A percentile compares a stretch with the other conserved stretches of the same genome.
Evolutionary conservation across 148 eudicot genomes (phyloP).

Genomic region (Rhododendron williamsianum): DNA sequence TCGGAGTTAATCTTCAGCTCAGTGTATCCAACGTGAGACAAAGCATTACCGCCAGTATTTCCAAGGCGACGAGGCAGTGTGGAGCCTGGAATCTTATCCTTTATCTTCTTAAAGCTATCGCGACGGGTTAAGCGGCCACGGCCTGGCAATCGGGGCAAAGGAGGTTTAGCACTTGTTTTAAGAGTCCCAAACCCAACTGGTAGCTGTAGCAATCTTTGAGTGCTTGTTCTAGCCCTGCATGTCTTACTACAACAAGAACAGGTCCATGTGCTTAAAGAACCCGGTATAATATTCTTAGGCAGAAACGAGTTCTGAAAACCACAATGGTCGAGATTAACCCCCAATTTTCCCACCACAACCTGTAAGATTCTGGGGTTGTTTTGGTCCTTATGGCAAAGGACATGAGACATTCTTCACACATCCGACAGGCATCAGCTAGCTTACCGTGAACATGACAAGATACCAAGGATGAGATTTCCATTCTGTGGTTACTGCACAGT

Average conservation of each 20-base stretch:
- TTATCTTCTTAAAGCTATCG: slow-evolving; percentile 53
- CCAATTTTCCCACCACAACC: slow-evolving; percentile 42
- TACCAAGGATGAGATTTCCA: slow-evolving; percentile 47
- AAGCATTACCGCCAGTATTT: slow-evolving; percentile 20
- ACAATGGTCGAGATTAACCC: slow-evolving; percentile 27
- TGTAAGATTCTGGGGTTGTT: slow-evolving; percentile 37
- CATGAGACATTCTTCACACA: slow-evolving; percentile 67
- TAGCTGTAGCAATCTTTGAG: slow-evolving; percentile 43
- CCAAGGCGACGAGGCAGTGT: slow-evolving; percentile 24
- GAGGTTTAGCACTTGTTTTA: slow-evolving; percentile 50
- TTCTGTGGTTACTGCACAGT: slow-evolving; percentile 49
- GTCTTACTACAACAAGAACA: slow-evolving; percentile 63
- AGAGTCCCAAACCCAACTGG: slow-evolving; percentile 30
- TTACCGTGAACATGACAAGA: slow-evolving; percentile 51
- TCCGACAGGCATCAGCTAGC: slow-evolving; percentile 46
- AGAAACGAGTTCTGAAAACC: slow-evolving; percentile 31
- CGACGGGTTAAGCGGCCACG: slow-evolving; percentile 52
- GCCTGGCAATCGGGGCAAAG: slow-evolving; percentile 55
- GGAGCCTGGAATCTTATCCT: slow-evolving; percentile 39
- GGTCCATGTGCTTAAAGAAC: slow-evolving; percentile 27
- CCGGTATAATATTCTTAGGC: slow-evolving; percentile 29
- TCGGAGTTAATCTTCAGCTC: slow-evolving; percentile 61
- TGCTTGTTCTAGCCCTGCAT: slow-evolving; percentile 44
- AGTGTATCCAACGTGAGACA: slow-evolving; percentile 55
- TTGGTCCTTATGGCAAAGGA: slow-evolving; percentile 36